A percentile compares a stretch with the other conserved stretches of the same genome.
These are phyloP conservation scores for Vaccinium darrowii DNA, from an alignment of 148 eudicot genomes.

Conservation along the genomic window DNA sequence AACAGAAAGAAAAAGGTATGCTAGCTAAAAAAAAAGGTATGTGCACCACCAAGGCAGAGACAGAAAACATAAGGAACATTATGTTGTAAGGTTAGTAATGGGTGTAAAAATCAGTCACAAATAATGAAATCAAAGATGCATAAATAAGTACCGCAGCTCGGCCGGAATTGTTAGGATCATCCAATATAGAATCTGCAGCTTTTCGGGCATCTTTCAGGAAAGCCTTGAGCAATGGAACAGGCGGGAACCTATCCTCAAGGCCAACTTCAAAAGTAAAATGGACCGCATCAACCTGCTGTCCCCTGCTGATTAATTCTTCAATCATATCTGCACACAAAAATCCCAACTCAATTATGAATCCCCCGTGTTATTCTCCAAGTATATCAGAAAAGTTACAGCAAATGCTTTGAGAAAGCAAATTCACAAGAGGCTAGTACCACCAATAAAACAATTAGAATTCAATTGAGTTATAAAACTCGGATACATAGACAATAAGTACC, in stretches of 20 bases:
- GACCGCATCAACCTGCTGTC: conserved; percentile 97
- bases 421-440: neutral
- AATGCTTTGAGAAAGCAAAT: neutral
- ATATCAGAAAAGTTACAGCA: neutral
- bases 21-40: neutral
- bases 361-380: neutral
- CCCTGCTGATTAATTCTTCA: conserved; percentile 85
- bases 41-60: neutral
- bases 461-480: neutral
- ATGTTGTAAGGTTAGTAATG: neutral
- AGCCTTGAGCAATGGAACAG: conserved; percentile 76
- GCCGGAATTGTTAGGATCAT: conserved; percentile 74
- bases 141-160: conserved; percentile 43
- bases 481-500: neutral
- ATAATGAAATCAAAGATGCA: neutral
- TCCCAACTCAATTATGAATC: neutral
- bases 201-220: conserved; percentile 92
- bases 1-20: neutral
- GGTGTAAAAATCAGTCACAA: neutral
- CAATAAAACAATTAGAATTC: neutral
- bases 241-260: conserved; percentile 74
- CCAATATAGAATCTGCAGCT: conserved; percentile 69
- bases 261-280: conserved; percentile 90
- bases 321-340: conserved; percentile 61
- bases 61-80: neutral